Evolutionary conservation across 2,329 filamentous ascomycete genomes (phyloP), one percentile per base, ranked within the genome.

Genomic region (Trichoderma aggressivum): DNA sequence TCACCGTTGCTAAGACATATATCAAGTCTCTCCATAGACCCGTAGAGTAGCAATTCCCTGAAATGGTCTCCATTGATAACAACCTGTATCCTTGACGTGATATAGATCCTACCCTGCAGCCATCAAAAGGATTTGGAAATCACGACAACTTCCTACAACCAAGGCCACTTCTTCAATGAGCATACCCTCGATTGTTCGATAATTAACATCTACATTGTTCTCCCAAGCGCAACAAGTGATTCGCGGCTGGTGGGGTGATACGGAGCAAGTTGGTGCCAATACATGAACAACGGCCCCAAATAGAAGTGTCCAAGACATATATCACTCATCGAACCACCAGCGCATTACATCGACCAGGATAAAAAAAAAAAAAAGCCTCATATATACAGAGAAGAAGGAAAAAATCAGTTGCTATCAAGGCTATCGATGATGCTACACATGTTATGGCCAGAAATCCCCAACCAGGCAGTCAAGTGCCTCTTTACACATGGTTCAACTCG

Each of bases 401-500:
- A 24, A 1, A 50, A 50, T 21, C 4, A 50, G 4, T 50, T 50
- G 14, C 24, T 24, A 21, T 24, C 47, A 50, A 50, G 47, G 47
- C 21, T 21, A 7, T 14, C 14, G 5, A 24, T 14, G n/a, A 24
- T 24, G n/a, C 3, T 53, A 53, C 47, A 53, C 21, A 5, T 24
- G 21, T 7, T 14, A 53, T 24, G 11, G 14, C 21, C 34, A 3
- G 6, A 12, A 10, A 28, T 28, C 34, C 16, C 14, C 14, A 4
- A 28, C 14, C 34, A 18, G 11, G 47, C 10, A 11, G 1, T 11
- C 11, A 7, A 1, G n/a, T 6, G 11, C 47, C 47, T 11, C 3
- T 2, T 11, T 1, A 0, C 0, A 2, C n/a, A 50, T 21, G 1
- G 12, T 21, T 12, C 21, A 6, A 50, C n/a, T 21, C 10, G 7